Evolutionary conservation across 129 eudicot species (phyloP).

Genomic region (Chrysanthemum makinoi): DNA sequence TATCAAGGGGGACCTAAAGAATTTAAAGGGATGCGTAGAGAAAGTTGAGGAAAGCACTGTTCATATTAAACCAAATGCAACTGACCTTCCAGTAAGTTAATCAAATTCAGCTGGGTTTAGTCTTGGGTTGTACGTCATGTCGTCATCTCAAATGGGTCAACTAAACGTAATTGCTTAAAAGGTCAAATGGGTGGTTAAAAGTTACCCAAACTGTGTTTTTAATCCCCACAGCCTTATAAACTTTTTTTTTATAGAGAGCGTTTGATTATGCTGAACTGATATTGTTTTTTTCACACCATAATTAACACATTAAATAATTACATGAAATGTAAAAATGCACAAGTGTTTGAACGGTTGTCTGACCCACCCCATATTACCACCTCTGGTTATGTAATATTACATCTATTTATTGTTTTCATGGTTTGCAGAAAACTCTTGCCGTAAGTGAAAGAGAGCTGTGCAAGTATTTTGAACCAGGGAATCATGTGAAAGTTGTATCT

Average conservation of each 20-base stretch:
- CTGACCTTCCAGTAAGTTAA: constrained; percentile 67
- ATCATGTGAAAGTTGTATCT: constrained; percentile 95
- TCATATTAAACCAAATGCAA: constrained; percentile 75
- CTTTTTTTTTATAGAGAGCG: too few relatives aligned
- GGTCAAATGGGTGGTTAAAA: too few relatives aligned
- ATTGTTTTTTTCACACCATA: too few relatives aligned
- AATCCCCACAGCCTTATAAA: too few relatives aligned
- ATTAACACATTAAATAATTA: too few relatives aligned
- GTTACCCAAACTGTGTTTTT: too few relatives aligned
- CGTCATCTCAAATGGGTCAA: too few relatives aligned
- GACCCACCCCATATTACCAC: background rate
- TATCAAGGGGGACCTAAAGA: constrained; percentile 86
- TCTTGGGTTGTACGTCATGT: too few relatives aligned
- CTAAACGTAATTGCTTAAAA: too few relatives aligned
- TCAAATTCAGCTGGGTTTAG: background rate
- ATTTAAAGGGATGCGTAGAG: constrained; percentile 84
- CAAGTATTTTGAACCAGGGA: constrained; percentile 94
- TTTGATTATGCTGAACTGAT: too few relatives aligned
- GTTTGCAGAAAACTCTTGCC: constrained; percentile 68
- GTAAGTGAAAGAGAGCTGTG: constrained; percentile 83
- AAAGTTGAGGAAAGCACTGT: constrained; percentile 95
- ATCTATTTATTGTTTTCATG: background rate
- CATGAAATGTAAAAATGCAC: too few relatives aligned
- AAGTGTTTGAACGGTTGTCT: too few relatives aligned
- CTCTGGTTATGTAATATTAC: background rate